Conservation (phyloP, 164 flowering plant species). For the Nymphaea colorata region DNA sequence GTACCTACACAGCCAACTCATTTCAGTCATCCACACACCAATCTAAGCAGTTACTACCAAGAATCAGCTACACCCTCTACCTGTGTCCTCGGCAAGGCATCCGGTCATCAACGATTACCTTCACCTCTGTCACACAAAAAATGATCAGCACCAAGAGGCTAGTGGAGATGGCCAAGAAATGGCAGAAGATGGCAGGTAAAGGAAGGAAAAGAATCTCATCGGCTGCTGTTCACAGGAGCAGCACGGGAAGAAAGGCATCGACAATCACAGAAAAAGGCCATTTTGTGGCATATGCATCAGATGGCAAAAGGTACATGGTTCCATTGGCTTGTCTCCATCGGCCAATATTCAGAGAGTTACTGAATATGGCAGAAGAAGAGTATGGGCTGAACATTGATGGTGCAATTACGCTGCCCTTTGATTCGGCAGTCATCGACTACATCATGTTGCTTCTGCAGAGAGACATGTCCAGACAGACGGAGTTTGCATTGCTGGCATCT, state of each 20-base stretch:
- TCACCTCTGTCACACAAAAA: not conserved
- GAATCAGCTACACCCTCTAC: too few species aligned
- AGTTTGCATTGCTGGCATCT: slow-evolving; percentile 4
- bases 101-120: too few species aligned
- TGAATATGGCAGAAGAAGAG: slow-evolving; percentile 8
- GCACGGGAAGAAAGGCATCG: too few species aligned
- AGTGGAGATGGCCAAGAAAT: not conserved
- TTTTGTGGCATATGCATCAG: slow-evolving; percentile 5
- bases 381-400: slow-evolving; percentile 4
- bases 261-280: slow-evolving; percentile 1
- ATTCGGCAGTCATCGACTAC: slow-evolving; percentile 5
- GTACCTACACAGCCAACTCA: too few species aligned
- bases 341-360: slow-evolving; percentile 6
- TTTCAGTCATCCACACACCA: too few species aligned
- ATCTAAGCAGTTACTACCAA: too few species aligned
- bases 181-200: too few species aligned
- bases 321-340: slow-evolving; percentile 1
- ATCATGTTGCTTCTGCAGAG: slow-evolving; percentile 1
- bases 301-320: slow-evolving; percentile 2
- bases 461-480: not conserved
- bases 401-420: slow-evolving; percentile 7
- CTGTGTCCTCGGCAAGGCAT: too few species aligned
- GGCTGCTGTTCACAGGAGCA: too few species aligned
- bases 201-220: too few species aligned
- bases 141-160: not conserved